Base-by-base conservation (phyloP, 257 asterid genomes). In the Fraxinus cuspidata region DNA sequence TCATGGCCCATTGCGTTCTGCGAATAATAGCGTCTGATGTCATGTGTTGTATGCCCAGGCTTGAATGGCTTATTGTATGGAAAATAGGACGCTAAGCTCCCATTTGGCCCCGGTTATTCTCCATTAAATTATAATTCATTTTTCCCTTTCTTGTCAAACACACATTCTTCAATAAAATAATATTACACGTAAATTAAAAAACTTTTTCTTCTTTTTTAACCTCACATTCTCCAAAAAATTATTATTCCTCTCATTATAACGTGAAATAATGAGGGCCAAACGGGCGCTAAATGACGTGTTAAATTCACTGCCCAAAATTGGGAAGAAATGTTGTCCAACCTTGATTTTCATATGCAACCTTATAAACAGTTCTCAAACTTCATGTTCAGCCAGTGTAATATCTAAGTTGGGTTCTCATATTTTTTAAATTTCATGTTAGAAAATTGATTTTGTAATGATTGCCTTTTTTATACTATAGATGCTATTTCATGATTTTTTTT, bases 401-500 rank as follows among this genome's bases (percentile, higher is more conserved):
- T 42, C 37, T 12, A 38, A 60, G 40, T 69, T 68, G 47, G 35
- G 37, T 44, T 53, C 56, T 53, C 64, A 19, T 53, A n/a, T 6
- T 65, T 23, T 60, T 12, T 31, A 63, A 40, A 64, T 63, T 63
- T 23, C 42, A 8, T 47, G 58, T 66, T n/a, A 12, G 21, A 77
- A 28, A 16, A 7, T 29, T 47, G 19, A 4, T 65, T 25, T 74
- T 42, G 23, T 15, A 2, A 51, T 56, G 74, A 28, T 12, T 65
- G 19, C 25, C 42, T 64, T 19, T 13, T 65, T 47, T 15, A 27
- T 4, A 28, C 51, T 29, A 38, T 12, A 64, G 70, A 35, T 69
- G 79, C 49, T 37, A 34, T 21, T 72, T 38, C 56, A 74, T 42
- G 69, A 81, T 73, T 63, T 71, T 78, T 65, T 23, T n/a, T 5